A percentile compares a stretch with the other conserved stretches of the same genome.
Evolutionary conservation across 2,329 filamentous ascomycete species (phyloP).

Genomic region (Ophiostoma pallidulum): DNA sequence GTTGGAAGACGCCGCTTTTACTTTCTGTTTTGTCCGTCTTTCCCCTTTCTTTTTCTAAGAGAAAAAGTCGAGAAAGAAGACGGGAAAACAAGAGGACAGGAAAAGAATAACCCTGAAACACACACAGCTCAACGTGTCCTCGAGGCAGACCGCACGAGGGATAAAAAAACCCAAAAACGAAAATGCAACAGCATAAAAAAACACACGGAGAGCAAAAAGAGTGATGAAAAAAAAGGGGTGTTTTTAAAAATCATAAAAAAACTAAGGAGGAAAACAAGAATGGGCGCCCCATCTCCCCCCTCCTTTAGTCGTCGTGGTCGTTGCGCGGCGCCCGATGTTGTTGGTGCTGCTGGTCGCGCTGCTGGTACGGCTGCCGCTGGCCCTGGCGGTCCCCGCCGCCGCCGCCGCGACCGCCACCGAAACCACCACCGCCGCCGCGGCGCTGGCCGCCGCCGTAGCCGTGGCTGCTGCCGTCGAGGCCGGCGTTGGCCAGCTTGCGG

Average conservation of each 20-base stretch:
- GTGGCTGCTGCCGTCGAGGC: slow-evolving; percentile 25
- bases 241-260: too few relatives aligned
- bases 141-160: too few relatives aligned
- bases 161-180: neutral
- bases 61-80: too few relatives aligned
- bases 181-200: neutral
- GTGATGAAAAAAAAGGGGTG: neutral
- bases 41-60: neutral
- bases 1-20: too few relatives aligned
- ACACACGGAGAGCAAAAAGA: neutral
- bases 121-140: too few relatives aligned
- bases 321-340: slow-evolving; percentile 35
- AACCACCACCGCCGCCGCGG: slow-evolving; percentile 21
- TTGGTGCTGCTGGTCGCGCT: slow-evolving; percentile 10
- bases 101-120: too few relatives aligned
- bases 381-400: slow-evolving; percentile 1
- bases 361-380: slow-evolving; percentile 11
- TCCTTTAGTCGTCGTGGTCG: slow-evolving; percentile 42
- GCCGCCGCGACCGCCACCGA: slow-evolving; percentile 17
- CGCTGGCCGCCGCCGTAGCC: slow-evolving; percentile 20
- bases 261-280: neutral
- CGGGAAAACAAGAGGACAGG: too few relatives aligned
- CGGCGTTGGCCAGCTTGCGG: slow-evolving; percentile 39
- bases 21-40: neutral
- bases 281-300: too few relatives aligned